Percentiles rank a stretch among this genome's conserved stretches.
These are phyloP conservation scores for Rhynchosporium secalis DNA, from an alignment of 2,329 filamentous ascomycete genomes.

Conservation along the genomic window DNA sequence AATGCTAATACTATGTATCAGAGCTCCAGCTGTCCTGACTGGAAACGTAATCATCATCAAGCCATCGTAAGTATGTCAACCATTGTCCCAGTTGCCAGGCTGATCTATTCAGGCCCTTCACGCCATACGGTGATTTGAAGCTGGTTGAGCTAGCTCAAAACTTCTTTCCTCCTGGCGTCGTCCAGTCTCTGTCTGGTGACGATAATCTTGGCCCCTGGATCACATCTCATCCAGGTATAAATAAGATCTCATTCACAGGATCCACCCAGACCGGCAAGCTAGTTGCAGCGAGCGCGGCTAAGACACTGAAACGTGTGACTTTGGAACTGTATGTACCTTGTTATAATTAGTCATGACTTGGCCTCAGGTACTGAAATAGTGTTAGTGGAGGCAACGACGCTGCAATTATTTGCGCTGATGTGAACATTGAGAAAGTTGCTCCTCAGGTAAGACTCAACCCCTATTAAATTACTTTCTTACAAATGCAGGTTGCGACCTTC, in stretches of 20 bases:
- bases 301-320: conserved; percentile 48
- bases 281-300: conserved; percentile 51
- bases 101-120: conserved; percentile 45
- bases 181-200: conserved; percentile 56
- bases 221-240: conserved; percentile 54
- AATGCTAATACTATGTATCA: background rate
- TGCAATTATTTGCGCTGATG: conserved; percentile 53
- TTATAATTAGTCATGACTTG: no score
- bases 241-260: conserved; percentile 60
- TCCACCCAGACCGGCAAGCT: conserved; percentile 52
- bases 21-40: conserved; percentile 48
- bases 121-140: conserved; percentile 53
- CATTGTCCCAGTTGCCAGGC: background rate
- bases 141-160: conserved; percentile 51
- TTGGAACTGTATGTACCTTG: conserved; percentile 36
- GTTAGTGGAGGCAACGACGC: conserved; percentile 51
- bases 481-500: conserved; percentile 43
- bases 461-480: background rate
- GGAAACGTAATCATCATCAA: conserved; percentile 58
- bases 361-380: background rate
- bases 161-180: conserved; percentile 55
- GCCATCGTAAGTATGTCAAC: conserved; percentile 45
- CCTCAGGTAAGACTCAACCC: conserved; percentile 32
- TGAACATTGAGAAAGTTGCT: conserved; percentile 49
- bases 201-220: conserved; percentile 55